A percentile compares a stretch with the other conserved stretches of the same genome.
Evolutionary conservation across 495 filamentous ascomycete genomes (phyloP).

Genomic region (Penicillium egyptiacum): DNA sequence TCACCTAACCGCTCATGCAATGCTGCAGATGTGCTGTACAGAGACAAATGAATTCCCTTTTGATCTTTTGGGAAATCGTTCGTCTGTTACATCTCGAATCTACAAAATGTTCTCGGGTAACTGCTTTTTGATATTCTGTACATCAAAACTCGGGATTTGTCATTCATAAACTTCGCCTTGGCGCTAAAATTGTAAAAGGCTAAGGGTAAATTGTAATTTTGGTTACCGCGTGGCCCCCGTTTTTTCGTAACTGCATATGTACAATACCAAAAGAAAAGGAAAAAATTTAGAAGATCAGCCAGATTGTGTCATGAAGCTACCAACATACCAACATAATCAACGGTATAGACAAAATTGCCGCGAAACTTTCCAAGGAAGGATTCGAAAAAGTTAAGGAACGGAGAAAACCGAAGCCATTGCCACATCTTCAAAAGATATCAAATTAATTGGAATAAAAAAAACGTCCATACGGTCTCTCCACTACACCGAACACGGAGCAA

Average conservation of each 20-base stretch:
- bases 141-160: constrained; percentile 21
- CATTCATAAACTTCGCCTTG: constrained; percentile 12
- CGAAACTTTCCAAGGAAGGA: constrained; percentile 1
- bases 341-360: background rate
- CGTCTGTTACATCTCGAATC: constrained; percentile 2
- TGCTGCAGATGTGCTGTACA: constrained; percentile 19
- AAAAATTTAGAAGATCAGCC: constrained; percentile 16
- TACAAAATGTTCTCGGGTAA: background rate
- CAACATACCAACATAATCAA: too few species aligned
- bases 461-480: constrained; percentile 1
- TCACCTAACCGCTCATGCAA: constrained; percentile 22
- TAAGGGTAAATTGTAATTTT: constrained; percentile 13
- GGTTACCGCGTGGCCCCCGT: constrained; percentile 9
- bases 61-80: too few species aligned
- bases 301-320: constrained; percentile 24
- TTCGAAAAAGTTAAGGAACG: background rate
- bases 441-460: constrained; percentile 1
- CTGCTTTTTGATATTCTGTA: background rate
- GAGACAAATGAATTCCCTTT: background rate
- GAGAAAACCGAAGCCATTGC: constrained; percentile 11
- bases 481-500: constrained; percentile 12
- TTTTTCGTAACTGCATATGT: constrained; percentile 11
- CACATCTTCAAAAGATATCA: constrained; percentile 16
- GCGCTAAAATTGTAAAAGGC: constrained; percentile 16
- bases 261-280: constrained; percentile 18